Base-by-base conservation (phyloP, 164 flowering plant species). In the Annona cherimola region DNA sequence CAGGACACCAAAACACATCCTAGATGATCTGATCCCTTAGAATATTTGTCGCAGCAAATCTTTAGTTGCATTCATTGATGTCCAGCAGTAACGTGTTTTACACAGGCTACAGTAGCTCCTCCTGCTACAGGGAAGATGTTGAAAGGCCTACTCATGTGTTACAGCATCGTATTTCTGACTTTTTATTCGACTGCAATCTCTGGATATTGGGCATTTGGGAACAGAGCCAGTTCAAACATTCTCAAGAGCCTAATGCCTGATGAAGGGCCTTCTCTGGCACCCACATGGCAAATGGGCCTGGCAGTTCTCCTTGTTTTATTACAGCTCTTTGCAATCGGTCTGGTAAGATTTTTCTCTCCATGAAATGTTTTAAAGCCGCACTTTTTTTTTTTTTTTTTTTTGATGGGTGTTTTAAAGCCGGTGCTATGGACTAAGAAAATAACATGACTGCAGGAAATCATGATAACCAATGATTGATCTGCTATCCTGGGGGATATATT, bases 31-130 rank as follows among this genome's bases (percentile, higher is more conserved):
- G 63, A 20, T 19, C 35, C 40, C 1, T 20, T 61, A 20, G 63
- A n/a, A 18, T 18, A n/a, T n/a, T 35, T n/a, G 8, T 61, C 19
- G 5, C 40, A 20, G 7, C 3, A 42, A 26, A 46, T 9, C 67
- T 2, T 40, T 16, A 14, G 40, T 64, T 40, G 45, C 16, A 3
- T 9, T 20, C 43, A 9, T 43, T 42, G 44, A 64, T 64, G 65
- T 62, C 11, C 35, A 44, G 44, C 8, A 40, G 18, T 16, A 40
- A 40, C 4, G 43, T 64, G 54, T 42, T 77, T 20, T 14, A n/a
- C 73, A n/a, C 82, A 95, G 99, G 99, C 99, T 19, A 95, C 99
- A 72, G 77, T 95, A 73, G 99, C 99, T 63, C 99, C 98, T 63
- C 99, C 99, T 44, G 98, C 89, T 0, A 81, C 93, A 1, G 99